Conservation (phyloP, 768 basidiomycete species). For the Tulasnella sp. region DNA sequence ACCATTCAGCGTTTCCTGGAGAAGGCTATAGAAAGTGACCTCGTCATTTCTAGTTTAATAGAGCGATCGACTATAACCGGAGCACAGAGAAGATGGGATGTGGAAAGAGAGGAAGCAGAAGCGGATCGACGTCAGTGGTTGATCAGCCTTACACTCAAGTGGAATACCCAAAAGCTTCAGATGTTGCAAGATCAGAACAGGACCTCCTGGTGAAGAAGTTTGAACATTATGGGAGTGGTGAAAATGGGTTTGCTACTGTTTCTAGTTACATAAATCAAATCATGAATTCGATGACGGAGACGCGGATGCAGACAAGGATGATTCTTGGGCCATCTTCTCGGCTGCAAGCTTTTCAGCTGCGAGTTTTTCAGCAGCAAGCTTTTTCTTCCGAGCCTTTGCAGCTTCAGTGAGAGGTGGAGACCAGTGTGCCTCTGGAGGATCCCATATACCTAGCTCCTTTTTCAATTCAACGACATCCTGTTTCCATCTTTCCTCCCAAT, state of each 20-base stretch:
- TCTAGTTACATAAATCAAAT: background rate
- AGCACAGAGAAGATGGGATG: background rate
- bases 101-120: background rate
- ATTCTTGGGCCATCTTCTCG: too few species aligned
- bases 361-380: constrained; percentile 16
- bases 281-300: too few species aligned
- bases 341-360: constrained; percentile 6
- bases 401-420: constrained; percentile 52
- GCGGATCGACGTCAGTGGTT: background rate
- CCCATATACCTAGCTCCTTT: constrained; percentile 71
- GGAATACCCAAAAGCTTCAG: background rate
- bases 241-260: background rate
- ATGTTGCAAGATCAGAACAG: too few species aligned
- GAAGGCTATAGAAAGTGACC: background rate
- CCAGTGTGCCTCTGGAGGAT: constrained; percentile 65
- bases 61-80: background rate
- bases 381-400: constrained; percentile 33
- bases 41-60: background rate
- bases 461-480: constrained; percentile 72
- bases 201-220: too few species aligned
- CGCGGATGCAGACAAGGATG: too few species aligned
- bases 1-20: constrained; percentile 8
- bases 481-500: constrained; percentile 93
- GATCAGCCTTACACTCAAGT: background rate
- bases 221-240: too few species aligned